Evolutionary conservation across 2,329 filamentous ascomycete species (phyloP), one percentile per base, ranked within the genome.

Genomic region (Curvularia sp.): DNA sequence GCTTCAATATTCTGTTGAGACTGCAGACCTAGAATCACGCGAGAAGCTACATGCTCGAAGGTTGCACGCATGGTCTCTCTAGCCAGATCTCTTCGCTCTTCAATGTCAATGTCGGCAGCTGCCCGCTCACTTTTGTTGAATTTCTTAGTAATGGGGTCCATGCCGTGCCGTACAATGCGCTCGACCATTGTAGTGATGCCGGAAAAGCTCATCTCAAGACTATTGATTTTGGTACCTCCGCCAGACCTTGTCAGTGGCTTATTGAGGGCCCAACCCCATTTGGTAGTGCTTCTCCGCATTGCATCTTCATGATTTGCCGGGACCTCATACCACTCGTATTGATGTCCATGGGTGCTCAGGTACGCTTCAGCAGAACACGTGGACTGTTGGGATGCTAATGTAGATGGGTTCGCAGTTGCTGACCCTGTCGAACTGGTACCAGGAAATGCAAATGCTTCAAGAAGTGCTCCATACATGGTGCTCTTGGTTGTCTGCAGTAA

Each of bases 1-100:
- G 39, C 24, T 15, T 61, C 54, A 15, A 31, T n/a, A 3, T 43
- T 15, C 1, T 30, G 28, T 13, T 55, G 52, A 10, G 73, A 69
- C 47, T 84, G 77, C n/a, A 97, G 80, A 0, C 86, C 89, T 43
- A 95, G 81, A 13, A 94, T 75, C 2, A 95, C 83, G 9, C 94
- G 85, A 63, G 87, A 89, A 0, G 87, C 88, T 26, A 98, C 81
- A 79, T 98, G 94, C 75, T 97, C 92, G 74, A 98, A 99, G 15
- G 89, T 87, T 1, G 93, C 82, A 35, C 88, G 85, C 89, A 97
- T 93, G 1, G 87, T 83, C 63, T 90, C 88, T 41, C 84, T 82
- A 1, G 91, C 94, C 43, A 99, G 82, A 2, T 82, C 80, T 28
- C 84, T 83, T 4, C 93, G 85, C 73, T 96, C 89, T 2, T 82